These are phyloP conservation scores for Nicotiana knightiana DNA, from an alignment of 257 asterid species.

Conservation along the genomic window DNA sequence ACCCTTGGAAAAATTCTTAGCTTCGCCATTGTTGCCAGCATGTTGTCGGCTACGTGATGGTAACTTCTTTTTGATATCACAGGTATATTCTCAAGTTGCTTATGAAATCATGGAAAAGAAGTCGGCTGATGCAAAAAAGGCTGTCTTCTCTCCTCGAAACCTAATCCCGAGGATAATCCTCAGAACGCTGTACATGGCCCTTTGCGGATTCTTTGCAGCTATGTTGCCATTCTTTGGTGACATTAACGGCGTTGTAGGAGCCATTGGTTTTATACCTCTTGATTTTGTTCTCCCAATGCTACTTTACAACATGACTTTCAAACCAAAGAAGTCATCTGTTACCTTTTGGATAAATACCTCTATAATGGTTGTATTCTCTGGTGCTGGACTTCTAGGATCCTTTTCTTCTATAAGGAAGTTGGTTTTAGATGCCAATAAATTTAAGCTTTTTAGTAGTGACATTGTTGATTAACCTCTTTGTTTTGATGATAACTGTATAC, in stretches of 20 bases:
- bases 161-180: conserved; percentile 79
- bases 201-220: conserved; percentile 86
- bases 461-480: conserved; percentile 48
- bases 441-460: conserved; percentile 71
- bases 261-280: conserved; percentile 89
- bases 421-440: conserved; percentile 62
- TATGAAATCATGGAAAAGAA: conserved; percentile 90
- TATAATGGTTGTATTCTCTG: conserved; percentile 62
- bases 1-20: too few relatives aligned
- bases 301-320: conserved; percentile 73
- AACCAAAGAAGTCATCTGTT: conserved; percentile 50
- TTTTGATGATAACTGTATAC: not conserved
- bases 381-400: conserved; percentile 76
- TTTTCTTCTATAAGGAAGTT: conserved; percentile 74
- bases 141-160: conserved; percentile 71
- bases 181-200: conserved; percentile 50
- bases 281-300: conserved; percentile 94
- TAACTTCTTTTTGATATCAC: not conserved
- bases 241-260: conserved; percentile 82
- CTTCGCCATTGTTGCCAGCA: too few relatives aligned
- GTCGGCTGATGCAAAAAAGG: conserved; percentile 74
- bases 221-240: conserved; percentile 97
- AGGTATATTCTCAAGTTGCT: conserved; percentile 97
- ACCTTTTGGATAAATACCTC: conserved; percentile 55
- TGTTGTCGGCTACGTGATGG: not conserved